These are phyloP conservation scores for Lipomyces lipofer DNA, from an alignment of 805 yeast genomes.

Conservation along the genomic window DNA sequence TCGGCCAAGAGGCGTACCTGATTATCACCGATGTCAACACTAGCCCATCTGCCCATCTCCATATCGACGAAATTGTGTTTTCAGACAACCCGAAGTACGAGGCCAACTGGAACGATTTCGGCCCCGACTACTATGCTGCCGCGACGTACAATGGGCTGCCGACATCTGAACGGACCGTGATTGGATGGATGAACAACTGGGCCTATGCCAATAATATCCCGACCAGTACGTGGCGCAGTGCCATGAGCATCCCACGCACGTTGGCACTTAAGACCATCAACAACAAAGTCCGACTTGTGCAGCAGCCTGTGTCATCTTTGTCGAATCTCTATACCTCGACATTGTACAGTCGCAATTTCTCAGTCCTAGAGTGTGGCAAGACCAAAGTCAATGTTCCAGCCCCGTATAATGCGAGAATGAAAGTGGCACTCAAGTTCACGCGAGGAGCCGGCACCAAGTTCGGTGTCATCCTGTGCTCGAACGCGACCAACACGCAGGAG, in stretches of 20 bases:
- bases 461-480: background rate
- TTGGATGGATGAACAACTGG: conserved; percentile 51
- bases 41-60: conserved; percentile 3
- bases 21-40: background rate
- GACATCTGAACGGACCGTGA: conserved; percentile 38
- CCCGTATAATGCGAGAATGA: background rate
- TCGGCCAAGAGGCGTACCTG: background rate
- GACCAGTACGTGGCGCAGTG: conserved; percentile 41
- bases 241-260: conserved; percentile 35
- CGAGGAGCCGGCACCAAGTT: background rate
- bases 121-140: conserved; percentile 41
- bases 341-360: background rate
- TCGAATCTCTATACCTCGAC: background rate
- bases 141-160: conserved; percentile 42
- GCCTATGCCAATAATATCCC: conserved; percentile 45
- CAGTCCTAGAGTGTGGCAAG: background rate
- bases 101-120: conserved; percentile 36
- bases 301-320: background rate
- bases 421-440: background rate
- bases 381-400: background rate
- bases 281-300: background rate
- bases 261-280: background rate
- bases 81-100: background rate
- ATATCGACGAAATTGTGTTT: conserved; percentile 7
- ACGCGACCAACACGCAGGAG: background rate